Evolutionary conservation across 352 stramenopile species (phyloP).

Genomic region (Aphanomyces euteiches): DNA sequence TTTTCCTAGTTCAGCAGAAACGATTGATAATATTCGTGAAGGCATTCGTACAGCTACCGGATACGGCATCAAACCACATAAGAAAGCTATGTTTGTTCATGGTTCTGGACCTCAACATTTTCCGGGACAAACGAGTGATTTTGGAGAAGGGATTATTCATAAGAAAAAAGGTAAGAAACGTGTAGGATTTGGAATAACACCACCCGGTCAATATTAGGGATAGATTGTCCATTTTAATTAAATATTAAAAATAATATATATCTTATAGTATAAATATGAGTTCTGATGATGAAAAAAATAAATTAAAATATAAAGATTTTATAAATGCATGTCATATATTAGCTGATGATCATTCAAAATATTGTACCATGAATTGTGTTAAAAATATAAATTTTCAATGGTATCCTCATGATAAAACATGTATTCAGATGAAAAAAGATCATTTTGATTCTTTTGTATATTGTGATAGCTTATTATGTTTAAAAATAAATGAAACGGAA

Average conservation of each 20-base stretch:
- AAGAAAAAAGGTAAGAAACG: background rate
- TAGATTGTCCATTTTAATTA: background rate
- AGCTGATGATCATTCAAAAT: background rate
- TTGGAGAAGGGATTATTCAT: background rate
- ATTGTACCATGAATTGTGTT: background rate
- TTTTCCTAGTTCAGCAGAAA: background rate
- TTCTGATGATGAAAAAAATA: background rate
- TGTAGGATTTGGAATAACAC: background rate
- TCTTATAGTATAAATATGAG: background rate
- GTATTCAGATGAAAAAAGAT: constrained; percentile 1
- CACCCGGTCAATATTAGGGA: background rate
- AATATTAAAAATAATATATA: background rate
- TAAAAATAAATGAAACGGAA: background rate
- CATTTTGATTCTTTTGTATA: background rate
- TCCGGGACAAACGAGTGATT: background rate
- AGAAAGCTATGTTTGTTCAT: background rate
- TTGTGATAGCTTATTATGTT: background rate
- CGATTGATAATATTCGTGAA: background rate
- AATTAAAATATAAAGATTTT: background rate
- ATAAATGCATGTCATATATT: background rate
- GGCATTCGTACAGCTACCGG: background rate
- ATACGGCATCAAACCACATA: background rate
- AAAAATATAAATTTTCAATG: background rate
- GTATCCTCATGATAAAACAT: background rate
- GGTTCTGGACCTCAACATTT: background rate